Conservation (phyloP, 352 stramenopile species). For the Globisporangium cederbergense region DNA sequence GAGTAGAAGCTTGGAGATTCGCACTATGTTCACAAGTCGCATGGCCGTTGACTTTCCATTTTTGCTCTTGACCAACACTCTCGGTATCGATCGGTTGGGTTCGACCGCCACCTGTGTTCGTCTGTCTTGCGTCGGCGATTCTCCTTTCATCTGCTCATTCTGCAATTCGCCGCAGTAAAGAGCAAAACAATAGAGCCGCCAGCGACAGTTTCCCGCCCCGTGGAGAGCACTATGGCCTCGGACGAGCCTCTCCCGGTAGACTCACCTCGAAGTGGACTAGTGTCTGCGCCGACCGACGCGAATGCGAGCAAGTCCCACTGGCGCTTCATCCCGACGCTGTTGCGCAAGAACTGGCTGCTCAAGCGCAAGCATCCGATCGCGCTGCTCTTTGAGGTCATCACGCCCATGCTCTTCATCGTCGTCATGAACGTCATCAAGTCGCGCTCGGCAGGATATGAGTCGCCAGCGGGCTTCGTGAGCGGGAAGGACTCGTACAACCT, state of each 20-base stretch:
- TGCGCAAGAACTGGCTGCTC: conserved; percentile 80
- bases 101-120: too few relatives aligned
- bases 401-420: conserved; percentile 56
- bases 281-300: not conserved
- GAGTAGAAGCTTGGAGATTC: too few relatives aligned
- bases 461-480: conserved; percentile 34
- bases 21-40: too few relatives aligned
- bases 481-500: conserved; percentile 35
- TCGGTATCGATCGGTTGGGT: not conserved
- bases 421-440: conserved; percentile 55
- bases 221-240: not conserved
- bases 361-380: conserved; percentile 59
- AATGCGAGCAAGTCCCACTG: conserved; percentile 22
- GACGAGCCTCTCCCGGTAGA: conserved; percentile 10
- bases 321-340: conserved; percentile 50
- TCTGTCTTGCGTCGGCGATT: not conserved
- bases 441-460: conserved; percentile 27
- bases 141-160: not conserved
- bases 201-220: not conserved
- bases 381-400: conserved; percentile 54
- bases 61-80: not conserved
- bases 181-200: not conserved
- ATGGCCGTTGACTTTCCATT: too few relatives aligned
- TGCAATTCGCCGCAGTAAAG: not conserved
- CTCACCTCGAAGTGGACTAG: conserved; percentile 7